These are phyloP conservation scores for Cyclostephanos invisitatus DNA, from an alignment of 108 stramenopile species.

Conservation along the genomic window DNA sequence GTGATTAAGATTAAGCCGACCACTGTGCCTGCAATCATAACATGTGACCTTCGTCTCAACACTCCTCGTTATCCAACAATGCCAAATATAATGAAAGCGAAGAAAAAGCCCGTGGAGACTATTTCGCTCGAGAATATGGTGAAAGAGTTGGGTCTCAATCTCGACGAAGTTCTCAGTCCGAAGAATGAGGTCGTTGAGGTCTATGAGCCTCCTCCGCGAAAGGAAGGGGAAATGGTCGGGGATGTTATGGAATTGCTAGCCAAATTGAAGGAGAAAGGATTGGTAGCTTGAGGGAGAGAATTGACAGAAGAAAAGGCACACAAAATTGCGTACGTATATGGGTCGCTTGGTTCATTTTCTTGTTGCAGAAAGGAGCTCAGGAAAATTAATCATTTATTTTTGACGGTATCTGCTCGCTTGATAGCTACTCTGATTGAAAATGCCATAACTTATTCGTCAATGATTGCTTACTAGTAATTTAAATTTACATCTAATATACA, in stretches of 20 bases:
- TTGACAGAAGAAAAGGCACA: neutral
- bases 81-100: constrained; percentile 99
- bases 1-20: constrained; percentile 61
- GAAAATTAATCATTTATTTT: neutral
- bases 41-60: constrained; percentile 98
- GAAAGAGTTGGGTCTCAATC: constrained; percentile 87
- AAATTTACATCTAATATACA: too few relatives aligned
- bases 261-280: constrained; percentile 88
- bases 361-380: too few relatives aligned
- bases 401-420: neutral
- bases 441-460: too few relatives aligned
- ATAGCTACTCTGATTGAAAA: too few relatives aligned
- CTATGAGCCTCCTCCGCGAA: constrained; percentile 90
- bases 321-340: neutral
- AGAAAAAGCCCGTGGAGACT: constrained; percentile 97
- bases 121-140: constrained; percentile 65
- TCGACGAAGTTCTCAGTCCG: constrained; percentile 64
- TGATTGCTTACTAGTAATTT: too few relatives aligned
- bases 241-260: constrained; percentile 90
- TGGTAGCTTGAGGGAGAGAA: constrained; percentile 30
- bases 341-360: too few relatives aligned
- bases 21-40: constrained; percentile 90
- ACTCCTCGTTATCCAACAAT: constrained; percentile 99
- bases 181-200: constrained; percentile 87
- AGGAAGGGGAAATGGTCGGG: constrained; percentile 94